Evolutionary conservation across 257 asterid genomes (phyloP), one percentile per base, ranked within the genome.

Genomic region (Ocimum tenuiflorum): DNA sequence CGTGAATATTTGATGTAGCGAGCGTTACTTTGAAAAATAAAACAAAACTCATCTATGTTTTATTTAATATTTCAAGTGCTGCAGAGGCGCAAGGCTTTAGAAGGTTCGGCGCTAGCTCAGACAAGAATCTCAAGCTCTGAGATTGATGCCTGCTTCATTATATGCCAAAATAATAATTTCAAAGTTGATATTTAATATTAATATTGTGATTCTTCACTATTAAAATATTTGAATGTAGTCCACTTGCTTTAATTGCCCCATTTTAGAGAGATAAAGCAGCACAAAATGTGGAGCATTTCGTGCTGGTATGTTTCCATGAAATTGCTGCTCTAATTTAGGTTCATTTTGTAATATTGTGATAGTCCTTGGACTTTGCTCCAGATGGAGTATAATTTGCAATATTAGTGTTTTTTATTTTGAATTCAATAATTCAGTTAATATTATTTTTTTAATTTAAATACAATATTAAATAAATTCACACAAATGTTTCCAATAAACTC

Each of bases 91-190:
- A n/a, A 77, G 75, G 36, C 76, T 73, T 83, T 74, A 79, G 95
- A 88, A 88, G 88, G 83, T 88, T 88, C 94, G 85, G 68, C 55
- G 49, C 70, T 45, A 71, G 49, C 70, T 45, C 72, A 75, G 81
- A 75, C 72, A 79, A 78, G 78, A 81, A 73, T 77, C 80, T 79
- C 58, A 38, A 76, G 89, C 83, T 57, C 82, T 61, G 75, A 80
- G 78, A 82, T 87, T 77, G 73, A 75, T 73, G 79, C 68, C 43
- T 11, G 33, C 68, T 27, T 27, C 20, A 36, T 23, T 50, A 18
- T 18, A 49, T 36, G 43, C 41, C 72, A 70, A 57, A 69, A 63
- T 70, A 51, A 66, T 2, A 2, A 47, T 70, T 62, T 42, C 18
- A 67, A 70, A 31, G 5, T 70, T 60, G 66, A 56, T 65, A n/a